Percentiles rank a stretch among this genome's conserved stretches.
These are phyloP conservation scores for Hirschfeldia incana DNA, from an alignment of 345 rosid species.

Conservation along the genomic window DNA sequence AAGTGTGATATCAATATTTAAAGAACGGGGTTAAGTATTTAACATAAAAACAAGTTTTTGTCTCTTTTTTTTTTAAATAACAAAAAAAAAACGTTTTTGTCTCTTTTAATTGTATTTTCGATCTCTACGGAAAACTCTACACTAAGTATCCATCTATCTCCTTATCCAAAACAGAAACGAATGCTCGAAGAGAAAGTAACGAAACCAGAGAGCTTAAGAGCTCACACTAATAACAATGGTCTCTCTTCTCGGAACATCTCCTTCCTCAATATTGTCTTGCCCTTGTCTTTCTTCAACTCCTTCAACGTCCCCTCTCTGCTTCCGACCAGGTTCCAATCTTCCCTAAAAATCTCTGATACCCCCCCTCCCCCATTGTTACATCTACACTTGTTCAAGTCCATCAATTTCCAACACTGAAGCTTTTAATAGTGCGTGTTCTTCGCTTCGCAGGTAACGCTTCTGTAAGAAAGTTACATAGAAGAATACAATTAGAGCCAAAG, in stretches of 20 bases:
- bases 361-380: too few species aligned
- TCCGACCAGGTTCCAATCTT: constrained; percentile 10
- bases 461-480: constrained; percentile 3
- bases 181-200: not conserved
- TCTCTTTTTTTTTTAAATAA: too few species aligned
- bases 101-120: too few species aligned
- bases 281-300: constrained; percentile 46
- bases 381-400: not conserved
- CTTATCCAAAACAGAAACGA: constrained; percentile 16
- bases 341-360: too few species aligned
- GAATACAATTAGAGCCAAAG: constrained; percentile 49
- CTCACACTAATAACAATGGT: constrained; percentile 49
- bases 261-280: constrained; percentile 49
- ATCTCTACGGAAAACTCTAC: not conserved
- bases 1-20: too few species aligned
- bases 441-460: constrained; percentile 46
- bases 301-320: constrained; percentile 35
- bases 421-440: too few species aligned
- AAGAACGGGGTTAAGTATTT: too few species aligned
- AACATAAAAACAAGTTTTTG: too few species aligned
- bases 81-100: too few species aligned
- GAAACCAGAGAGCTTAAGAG: constrained; percentile 16
- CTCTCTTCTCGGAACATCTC: constrained; percentile 51
- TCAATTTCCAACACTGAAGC: too few species aligned
- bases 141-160: not conserved